A percentile compares a stretch with the other conserved stretches of the same genome.
phyloP scores from a whole-genome alignment of 371 early-diverging fungal species.

The Saksenaea vasiformis region DNA sequence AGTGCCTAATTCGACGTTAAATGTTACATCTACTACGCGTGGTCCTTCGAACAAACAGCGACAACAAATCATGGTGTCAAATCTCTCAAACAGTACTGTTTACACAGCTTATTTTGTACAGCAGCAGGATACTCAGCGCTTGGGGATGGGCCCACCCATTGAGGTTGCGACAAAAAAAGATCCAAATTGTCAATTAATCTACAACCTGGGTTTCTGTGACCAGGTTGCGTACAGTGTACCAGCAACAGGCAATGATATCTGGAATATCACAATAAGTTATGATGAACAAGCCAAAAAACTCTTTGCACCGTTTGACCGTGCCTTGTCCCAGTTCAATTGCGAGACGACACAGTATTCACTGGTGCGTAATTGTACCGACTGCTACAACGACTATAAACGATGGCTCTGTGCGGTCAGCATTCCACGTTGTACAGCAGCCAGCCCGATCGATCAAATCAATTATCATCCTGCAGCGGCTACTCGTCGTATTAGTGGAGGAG shows the following conservation, averaged over 20 bases:
- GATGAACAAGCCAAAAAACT: constrained; percentile 43
- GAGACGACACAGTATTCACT: constrained; percentile 60
- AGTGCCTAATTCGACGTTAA: constrained; percentile 30
- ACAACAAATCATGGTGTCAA: constrained; percentile 38
- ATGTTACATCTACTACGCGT: constrained; percentile 35
- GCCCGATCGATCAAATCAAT: constrained; percentile 15
- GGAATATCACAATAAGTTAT: constrained; percentile 39
- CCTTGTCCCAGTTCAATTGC: constrained; percentile 63
- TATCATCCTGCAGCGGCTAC: constrained; percentile 26
- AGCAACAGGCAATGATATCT: constrained; percentile 18
- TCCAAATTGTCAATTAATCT: constrained; percentile 57
- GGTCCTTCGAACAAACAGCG: constrained; percentile 22
- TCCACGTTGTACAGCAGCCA: constrained; percentile 57
- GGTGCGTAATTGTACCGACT: constrained; percentile 65
- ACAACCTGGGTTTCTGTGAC: constrained; percentile 56
- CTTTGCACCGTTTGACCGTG: constrained; percentile 53
- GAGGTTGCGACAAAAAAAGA: constrained; percentile 33
- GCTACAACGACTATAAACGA: constrained; percentile 58
- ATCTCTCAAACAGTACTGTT: constrained; percentile 33
- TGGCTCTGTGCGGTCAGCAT: constrained; percentile 70
- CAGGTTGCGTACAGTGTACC: constrained; percentile 67
- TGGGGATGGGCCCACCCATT: constrained; percentile 38
- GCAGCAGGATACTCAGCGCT: constrained; percentile 22
- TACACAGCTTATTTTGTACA: constrained; percentile 54
- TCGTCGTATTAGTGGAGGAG: constrained; percentile 31